These are phyloP conservation scores for Coniochaeta sp. DNA, from an alignment of 2,329 filamentous ascomycete species.

Conservation along the genomic window DNA sequence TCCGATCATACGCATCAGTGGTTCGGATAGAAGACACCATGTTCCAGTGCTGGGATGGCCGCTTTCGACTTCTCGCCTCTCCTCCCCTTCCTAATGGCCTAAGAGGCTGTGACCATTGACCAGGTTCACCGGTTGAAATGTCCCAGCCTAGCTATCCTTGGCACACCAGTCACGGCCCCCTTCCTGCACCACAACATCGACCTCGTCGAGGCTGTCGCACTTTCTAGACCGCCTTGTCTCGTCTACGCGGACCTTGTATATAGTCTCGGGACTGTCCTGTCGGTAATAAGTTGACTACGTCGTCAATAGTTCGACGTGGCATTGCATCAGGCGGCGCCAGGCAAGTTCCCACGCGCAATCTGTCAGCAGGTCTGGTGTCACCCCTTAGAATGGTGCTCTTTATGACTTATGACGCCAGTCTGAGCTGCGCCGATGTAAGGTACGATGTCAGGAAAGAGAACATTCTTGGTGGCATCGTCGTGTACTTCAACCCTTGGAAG, in stretches of 20 bases:
- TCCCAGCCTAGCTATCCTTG: not conserved
- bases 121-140: not conserved
- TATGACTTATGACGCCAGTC: not conserved
- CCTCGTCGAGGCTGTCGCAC: not conserved
- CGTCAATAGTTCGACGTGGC: not conserved
- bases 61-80: too few relatives aligned
- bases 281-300: not conserved
- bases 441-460: not conserved
- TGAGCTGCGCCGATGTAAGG: not conserved
- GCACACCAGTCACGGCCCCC: not conserved
- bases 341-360: too few relatives aligned
- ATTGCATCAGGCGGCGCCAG: not conserved
- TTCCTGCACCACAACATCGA: not conserved
- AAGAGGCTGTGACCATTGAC: not conserved
- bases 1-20: not conserved
- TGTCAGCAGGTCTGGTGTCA: not conserved
- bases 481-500: not conserved
- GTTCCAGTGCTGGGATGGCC: not conserved
- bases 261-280: not conserved
- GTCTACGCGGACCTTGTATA: not conserved
- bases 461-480: not conserved
- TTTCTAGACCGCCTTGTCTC: not conserved
- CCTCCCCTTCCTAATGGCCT: not conserved
- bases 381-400: not conserved
- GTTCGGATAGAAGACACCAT: not conserved